Evolutionary conservation across 2,329 filamentous ascomycete species (phyloP), one percentile per base, ranked within the genome.

Genomic region (Pseudogymnoascus sp.): DNA sequence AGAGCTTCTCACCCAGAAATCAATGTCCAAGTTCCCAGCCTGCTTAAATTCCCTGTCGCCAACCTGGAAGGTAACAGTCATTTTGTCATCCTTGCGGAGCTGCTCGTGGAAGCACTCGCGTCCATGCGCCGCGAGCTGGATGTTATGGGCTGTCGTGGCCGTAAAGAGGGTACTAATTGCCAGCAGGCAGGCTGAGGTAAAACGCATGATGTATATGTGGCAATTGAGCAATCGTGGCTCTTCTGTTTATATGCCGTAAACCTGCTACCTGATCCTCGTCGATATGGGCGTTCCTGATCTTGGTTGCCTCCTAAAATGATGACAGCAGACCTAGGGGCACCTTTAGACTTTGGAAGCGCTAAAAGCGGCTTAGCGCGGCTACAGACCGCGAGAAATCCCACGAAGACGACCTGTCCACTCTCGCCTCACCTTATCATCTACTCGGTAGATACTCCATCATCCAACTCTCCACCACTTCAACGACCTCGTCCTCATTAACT

Each of bases 1-100:
- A 7, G 47, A 38, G 36, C 33, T 58, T 38, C 86, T 68, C 86
- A 97, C 94, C 92, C 92, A 97, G 75, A 99, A 99, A 76, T 99
- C 94, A 72, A 99, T 88, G 69, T 97, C 92, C 63, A 99, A 80
- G 73, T 97, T 97, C 35, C 93, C 93, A 62, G 92, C 92, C 59
- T 89, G 90, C 59, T 93, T 93, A 76, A 96, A 97, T 74, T 99
- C 94, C 68, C 93, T 82, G 74, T 99, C 94, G 73, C 94, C 94
- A 63, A 97, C 93, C 79, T 97, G 94, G 82, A 95, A 99, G 30
- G 92, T 96, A 63, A 99, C 92, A 7, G 92, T 97, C 94, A 99
- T 99, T 77, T 88, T 90, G 80, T 99, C 94, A 76, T 96, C 94
- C 74, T 83, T 85, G 80, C 96, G 93, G 63, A 99, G 86, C 69